Conservation (phyloP, 225 moss, liverwort and hornwort genomes). For the Pseudoscleropodium purum region DNA sequence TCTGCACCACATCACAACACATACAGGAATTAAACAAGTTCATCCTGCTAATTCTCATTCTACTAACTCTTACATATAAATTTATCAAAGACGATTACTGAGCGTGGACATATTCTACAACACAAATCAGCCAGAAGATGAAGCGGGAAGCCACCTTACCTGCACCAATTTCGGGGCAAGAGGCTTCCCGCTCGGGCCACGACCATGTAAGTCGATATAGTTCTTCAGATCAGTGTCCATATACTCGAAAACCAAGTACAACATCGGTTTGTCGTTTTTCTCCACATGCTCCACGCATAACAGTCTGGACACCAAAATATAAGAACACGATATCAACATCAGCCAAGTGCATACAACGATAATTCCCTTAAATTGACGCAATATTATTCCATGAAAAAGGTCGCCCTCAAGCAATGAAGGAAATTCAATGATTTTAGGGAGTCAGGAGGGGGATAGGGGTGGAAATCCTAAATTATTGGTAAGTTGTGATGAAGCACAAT, state of each 20-base stretch:
- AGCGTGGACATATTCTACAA: neutral
- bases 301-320: neutral
- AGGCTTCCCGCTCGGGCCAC: constrained; percentile 32
- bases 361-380: neutral
- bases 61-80: neutral
- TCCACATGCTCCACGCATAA: constrained; percentile 41
- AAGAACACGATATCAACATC: no score
- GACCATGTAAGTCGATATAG: constrained; percentile 34
- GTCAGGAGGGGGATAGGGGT: neutral
- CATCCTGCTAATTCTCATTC: neutral
- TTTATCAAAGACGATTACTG: no score
- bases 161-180: constrained; percentile 21
- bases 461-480: neutral
- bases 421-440: neutral
- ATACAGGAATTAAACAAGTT: neutral
- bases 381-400: neutral
- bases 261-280: constrained; percentile 31
- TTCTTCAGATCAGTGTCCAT: constrained; percentile 49
- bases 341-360: neutral
- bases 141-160: neutral
- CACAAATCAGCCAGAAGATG: neutral
- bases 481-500: neutral
- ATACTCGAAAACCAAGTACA: constrained; percentile 45
- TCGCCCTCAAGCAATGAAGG: neutral
- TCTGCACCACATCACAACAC: constrained; percentile 4